Base-by-base conservation (phyloP, 768 basidiomycete species). In the Trametes villosa region DNA sequence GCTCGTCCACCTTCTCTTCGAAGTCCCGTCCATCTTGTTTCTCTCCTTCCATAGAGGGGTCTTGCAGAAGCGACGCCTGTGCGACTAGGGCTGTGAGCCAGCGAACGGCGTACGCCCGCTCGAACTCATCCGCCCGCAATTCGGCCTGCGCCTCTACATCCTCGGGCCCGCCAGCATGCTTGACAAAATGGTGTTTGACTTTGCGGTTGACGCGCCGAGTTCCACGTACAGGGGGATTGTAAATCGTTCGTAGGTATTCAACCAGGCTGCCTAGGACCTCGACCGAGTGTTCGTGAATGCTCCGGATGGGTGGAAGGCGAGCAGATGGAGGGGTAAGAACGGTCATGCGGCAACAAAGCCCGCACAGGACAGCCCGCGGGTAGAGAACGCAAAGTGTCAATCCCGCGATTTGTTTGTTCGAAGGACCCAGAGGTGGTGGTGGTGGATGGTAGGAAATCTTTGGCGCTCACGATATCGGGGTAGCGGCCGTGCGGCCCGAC, bases 61-160 rank as follows among this genome's bases (percentile, higher is more conserved):
- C 59, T 9, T 56, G 42, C 3, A 67, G 38, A 38, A 59, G 33
- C 6, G 63, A 55, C 12, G 63, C 58, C 15, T 59, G 65, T 13
- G 67, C 52, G 27, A 94, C 75, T 49, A 94, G 79, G 2, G 82
- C 76, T 4, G 84, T 89, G 15, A 94, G 78, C 93, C 93, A 96
- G 59, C 81, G 83, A 3, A 92, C 80, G 0, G 87, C 80, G 53
- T 87, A 86, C 0, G 81, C 71, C 9, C 87, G 82, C 72, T 95
- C 93, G 70, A 89, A 94, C 1, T 76, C 55, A 68, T 94, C 91
- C 0, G 74, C 72, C 45, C 81, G 79, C 24, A 85, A 65, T 13
- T 70, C 62, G 20, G 77, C 76, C 49, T 67, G 20, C 22, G 22
- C 71, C 36, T n/a, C 42, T 20, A 50, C 56, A 13, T 55, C 46